These are phyloP conservation scores for Blastocystis hominis DNA, from an alignment of 352 stramenopile species.

Conservation along the genomic window DNA sequence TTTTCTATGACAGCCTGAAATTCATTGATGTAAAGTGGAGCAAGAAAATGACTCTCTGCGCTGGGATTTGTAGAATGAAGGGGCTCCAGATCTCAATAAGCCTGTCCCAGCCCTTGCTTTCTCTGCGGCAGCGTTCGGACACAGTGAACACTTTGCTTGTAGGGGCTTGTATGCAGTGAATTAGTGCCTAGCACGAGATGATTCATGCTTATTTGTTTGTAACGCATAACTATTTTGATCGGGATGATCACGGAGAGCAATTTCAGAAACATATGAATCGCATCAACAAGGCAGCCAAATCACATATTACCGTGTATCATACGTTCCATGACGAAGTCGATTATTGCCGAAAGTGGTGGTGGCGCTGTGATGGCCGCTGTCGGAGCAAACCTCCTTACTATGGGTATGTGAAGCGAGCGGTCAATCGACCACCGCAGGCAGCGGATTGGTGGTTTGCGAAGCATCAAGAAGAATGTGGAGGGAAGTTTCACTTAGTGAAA, in stretches of 20 bases:
- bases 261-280: constrained; percentile 52
- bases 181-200: constrained; percentile 72
- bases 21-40: constrained; percentile 78
- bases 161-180: background rate
- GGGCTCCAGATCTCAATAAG: constrained; percentile 16
- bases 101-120: constrained; percentile 67
- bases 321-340: constrained; percentile 79
- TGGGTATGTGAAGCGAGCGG: constrained; percentile 73
- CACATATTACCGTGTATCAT: constrained; percentile 76
- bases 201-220: constrained; percentile 79
- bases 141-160: constrained; percentile 76
- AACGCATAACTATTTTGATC: constrained; percentile 69
- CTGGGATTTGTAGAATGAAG: constrained; percentile 67
- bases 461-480: constrained; percentile 47
- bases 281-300: constrained; percentile 60
- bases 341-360: constrained; percentile 72
- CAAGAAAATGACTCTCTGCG: constrained; percentile 77
- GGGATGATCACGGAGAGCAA: constrained; percentile 71
- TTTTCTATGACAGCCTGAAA: constrained; percentile 71
- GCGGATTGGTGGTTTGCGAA: constrained; percentile 59
- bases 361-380: constrained; percentile 72
- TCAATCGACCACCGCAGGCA: constrained; percentile 73
- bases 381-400: constrained; percentile 68
- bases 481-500: constrained; percentile 24
- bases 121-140: constrained; percentile 71